Evolutionary conservation across 192 early-diverging fungal genomes (phyloP), one percentile per base, ranked within the genome.

Genomic region (Entomortierella chlamydospora): DNA sequence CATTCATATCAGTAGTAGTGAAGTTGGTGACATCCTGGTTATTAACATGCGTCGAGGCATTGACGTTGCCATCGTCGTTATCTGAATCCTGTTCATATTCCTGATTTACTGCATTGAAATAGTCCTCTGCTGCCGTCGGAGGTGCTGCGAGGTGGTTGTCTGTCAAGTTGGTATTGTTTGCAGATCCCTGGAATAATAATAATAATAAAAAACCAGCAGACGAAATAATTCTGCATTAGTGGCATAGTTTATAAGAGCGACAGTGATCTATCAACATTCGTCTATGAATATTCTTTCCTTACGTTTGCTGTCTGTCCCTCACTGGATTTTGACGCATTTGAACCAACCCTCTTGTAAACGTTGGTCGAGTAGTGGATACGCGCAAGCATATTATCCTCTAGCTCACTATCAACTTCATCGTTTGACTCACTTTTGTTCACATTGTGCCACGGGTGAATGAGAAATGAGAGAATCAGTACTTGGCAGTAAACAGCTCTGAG

Each of bases 321-420:
- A 18, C 23, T 13, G 1, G 29, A 22, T 42, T 47, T 64, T 0
- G 56, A 25, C 1, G 34, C 17, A 4, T 8, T 53, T 23, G 20
- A 1, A 9, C 63, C 68, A 20, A 69, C 59, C 20, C 59, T 70
- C 33, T 70, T 64, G 56, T 64, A 70, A 0, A 79, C 61, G 53
- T 79, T 65, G 41, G 61, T 70, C 5, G 76, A 79, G 52, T 79
- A 79, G n/a, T 79, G 67, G 11, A 79, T 70, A 23, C 70, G 76
- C 4, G 68, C 56, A 22, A 79, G 13, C 52, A 79, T 47, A 25
- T 56, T 70, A 55, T 69, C 76, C 15, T 79, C 76, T 10, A 79
- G 11, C 17, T 79, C 76, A 26, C 76, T 79, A 31, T 79, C 76
- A 18, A 70, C 57, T 15, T 60, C 68, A 28, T 66, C 61, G 62